Evolutionary conservation across 192 early-diverging fungal genomes (phyloP).

Genomic region (Linnemannia schmuckeri): DNA sequence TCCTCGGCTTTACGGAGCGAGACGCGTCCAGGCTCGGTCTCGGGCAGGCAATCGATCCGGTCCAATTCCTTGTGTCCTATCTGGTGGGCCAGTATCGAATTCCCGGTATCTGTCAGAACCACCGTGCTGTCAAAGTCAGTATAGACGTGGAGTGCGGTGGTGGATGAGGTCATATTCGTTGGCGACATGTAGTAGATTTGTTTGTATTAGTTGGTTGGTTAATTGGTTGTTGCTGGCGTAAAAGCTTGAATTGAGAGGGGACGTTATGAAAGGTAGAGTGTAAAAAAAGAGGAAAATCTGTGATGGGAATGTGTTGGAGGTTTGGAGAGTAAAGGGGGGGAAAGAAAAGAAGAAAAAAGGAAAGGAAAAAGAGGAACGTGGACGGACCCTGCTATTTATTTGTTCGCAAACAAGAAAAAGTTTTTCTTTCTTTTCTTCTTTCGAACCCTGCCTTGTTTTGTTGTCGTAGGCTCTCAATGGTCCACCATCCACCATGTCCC

Average conservation of each 20-base stretch:
- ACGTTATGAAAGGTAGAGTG: background rate
- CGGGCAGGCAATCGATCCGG: conserved; percentile 30
- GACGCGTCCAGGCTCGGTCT: conserved; percentile 15
- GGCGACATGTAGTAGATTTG: conserved; percentile 14
- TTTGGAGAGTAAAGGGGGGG: background rate
- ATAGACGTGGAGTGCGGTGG: conserved; percentile 25
- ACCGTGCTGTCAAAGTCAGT: conserved; percentile 43
- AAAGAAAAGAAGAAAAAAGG: background rate
- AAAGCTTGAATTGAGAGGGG: background rate
- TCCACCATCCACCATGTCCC: background rate
- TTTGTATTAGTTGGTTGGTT: background rate
- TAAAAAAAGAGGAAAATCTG: background rate
- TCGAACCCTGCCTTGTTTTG: background rate
- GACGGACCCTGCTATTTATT: background rate
- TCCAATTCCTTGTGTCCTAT: conserved; percentile 33
- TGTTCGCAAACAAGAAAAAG: background rate
- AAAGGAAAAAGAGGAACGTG: background rate
- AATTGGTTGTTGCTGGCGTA: background rate
- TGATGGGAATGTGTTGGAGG: background rate
- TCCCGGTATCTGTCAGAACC: conserved; percentile 23
- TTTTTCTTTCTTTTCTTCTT: background rate
- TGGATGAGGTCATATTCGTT: background rate
- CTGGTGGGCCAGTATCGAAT: conserved; percentile 19
- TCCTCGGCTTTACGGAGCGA: conserved; percentile 44
- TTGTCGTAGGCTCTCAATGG: background rate